These are phyloP conservation scores for Cyclocybe cylindracea DNA, from an alignment of 768 basidiomycete species.

Conservation along the genomic window DNA sequence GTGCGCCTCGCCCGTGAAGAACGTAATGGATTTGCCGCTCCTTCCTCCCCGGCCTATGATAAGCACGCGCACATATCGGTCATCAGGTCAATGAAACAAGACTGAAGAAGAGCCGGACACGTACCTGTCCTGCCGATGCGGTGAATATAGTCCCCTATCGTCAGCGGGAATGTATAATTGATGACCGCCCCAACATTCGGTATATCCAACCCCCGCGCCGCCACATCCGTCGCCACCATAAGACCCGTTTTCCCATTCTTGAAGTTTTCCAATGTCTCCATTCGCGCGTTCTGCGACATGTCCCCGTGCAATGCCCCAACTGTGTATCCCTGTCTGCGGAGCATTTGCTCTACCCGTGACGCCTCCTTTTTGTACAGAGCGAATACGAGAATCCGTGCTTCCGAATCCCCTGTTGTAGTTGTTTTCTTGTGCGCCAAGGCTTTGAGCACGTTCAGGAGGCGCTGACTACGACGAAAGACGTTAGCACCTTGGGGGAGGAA, in stretches of 20 bases:
- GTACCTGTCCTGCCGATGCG: slow-evolving; percentile 87
- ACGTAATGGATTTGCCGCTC: slow-evolving; percentile 89
- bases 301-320: slow-evolving; percentile 91
- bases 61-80: not conserved
- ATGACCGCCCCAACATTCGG: slow-evolving; percentile 93
- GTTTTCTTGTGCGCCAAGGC: slow-evolving; percentile 61
- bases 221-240: slow-evolving; percentile 96
- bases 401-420: slow-evolving; percentile 46
- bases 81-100: not conserved
- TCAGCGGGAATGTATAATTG: slow-evolving; percentile 97
- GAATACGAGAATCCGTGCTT: slow-evolving; percentile 84
- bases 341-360: slow-evolving; percentile 80
- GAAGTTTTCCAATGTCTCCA: slow-evolving; percentile 87
- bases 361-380: slow-evolving; percentile 98
- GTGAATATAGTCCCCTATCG: slow-evolving; percentile 91
- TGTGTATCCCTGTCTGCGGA: slow-evolving; percentile 70
- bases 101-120: slow-evolving; percentile 17
- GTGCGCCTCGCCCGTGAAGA: slow-evolving; percentile 91
- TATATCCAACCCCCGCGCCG: slow-evolving; percentile 95
- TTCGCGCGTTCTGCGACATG: slow-evolving; percentile 80
- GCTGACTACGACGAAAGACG: slow-evolving; percentile 42
- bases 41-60: slow-evolving; percentile 82
- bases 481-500: not conserved
- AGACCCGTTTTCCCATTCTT: slow-evolving; percentile 76
- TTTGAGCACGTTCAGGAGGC: slow-evolving; percentile 58